A percentile compares a stretch with the other conserved stretches of the same genome.
phyloP scores from a whole-genome alignment of 169 alveolate genomes.

The Babesia sp. region DNA sequence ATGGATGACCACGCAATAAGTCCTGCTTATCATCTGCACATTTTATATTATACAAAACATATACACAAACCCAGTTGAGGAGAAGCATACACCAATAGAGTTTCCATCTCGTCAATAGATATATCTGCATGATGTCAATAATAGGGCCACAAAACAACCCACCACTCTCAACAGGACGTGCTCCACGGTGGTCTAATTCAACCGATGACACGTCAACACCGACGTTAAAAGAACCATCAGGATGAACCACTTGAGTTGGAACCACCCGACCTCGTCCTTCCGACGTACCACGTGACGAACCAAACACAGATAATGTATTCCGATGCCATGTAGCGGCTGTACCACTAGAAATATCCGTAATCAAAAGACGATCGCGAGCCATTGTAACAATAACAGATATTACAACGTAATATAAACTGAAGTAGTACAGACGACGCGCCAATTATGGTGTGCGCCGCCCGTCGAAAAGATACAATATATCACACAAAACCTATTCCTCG shows the following conservation, averaged over 20 bases:
- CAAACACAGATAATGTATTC: slow-evolving; percentile 31
- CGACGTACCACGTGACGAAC: background rate
- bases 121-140: background rate
- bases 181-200: slow-evolving; percentile 15
- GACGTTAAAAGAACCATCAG: slow-evolving; percentile 57
- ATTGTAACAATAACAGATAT: background rate
- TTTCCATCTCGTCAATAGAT: slow-evolving; percentile 19
- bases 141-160: background rate
- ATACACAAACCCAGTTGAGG: too few relatives aligned
- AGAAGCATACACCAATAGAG: slow-evolving; percentile 59
- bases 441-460: background rate
- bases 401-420: background rate
- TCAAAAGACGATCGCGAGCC: slow-evolving; percentile 48
- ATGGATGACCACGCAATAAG: slow-evolving; percentile 7
- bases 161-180: slow-evolving; percentile 1
- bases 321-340: slow-evolving; percentile 67
- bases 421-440: background rate
- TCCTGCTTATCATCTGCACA: slow-evolving; percentile 6
- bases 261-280: background rate
- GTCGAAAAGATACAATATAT: background rate
- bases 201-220: slow-evolving; percentile 58
- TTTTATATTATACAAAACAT: too few relatives aligned
- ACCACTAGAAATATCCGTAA: slow-evolving; percentile 48
- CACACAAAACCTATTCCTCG: slow-evolving; percentile 5
- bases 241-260: slow-evolving; percentile 64